Evolutionary conservation across 257 asterid species (phyloP).

Genomic region (Solanum ossicruentum): DNA sequence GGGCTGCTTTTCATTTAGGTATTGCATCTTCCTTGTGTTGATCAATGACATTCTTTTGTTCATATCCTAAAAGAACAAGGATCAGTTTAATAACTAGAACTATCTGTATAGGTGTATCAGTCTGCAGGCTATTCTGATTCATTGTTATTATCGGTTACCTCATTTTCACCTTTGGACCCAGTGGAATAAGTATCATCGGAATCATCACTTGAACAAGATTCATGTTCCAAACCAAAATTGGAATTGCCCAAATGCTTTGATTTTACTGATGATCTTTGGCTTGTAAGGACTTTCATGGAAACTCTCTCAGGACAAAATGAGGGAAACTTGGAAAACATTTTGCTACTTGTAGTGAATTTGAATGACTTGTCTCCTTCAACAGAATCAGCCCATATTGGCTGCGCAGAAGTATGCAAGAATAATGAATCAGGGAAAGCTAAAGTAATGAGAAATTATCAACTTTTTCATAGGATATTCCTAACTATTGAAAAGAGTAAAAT

Average conservation of each 20-base stretch:
- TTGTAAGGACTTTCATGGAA: constrained; percentile 26
- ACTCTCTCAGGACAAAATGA: constrained; percentile 60
- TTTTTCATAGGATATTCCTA: background rate
- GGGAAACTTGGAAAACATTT: constrained; percentile 33
- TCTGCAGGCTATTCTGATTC: constrained; percentile 1
- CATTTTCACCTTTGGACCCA: constrained; percentile 25
- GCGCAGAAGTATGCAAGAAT: background rate
- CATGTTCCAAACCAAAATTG: constrained; percentile 7
- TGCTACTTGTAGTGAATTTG: constrained; percentile 18
- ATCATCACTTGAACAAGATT: constrained; percentile 12
- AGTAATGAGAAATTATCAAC: background rate
- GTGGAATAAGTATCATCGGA: constrained; percentile 23
- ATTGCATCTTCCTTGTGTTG: constrained; percentile 16
- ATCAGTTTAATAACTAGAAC: background rate
- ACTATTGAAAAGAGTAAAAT: background rate
- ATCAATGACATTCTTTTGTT: constrained; percentile 25
- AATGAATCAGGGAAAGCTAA: background rate
- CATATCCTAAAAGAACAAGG: constrained; percentile 39
- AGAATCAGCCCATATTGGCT: constrained; percentile 73
- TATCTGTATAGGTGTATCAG: constrained; percentile 29
- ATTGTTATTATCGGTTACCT: constrained; percentile 44
- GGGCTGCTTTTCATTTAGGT: constrained; percentile 14
- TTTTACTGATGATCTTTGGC: constrained; percentile 15
- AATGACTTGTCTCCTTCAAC: constrained; percentile 40
- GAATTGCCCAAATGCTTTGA: constrained; percentile 4